Conservation (phyloP, 768 basidiomycete genomes). For the Phanerodontia chrysosporium region DNA sequence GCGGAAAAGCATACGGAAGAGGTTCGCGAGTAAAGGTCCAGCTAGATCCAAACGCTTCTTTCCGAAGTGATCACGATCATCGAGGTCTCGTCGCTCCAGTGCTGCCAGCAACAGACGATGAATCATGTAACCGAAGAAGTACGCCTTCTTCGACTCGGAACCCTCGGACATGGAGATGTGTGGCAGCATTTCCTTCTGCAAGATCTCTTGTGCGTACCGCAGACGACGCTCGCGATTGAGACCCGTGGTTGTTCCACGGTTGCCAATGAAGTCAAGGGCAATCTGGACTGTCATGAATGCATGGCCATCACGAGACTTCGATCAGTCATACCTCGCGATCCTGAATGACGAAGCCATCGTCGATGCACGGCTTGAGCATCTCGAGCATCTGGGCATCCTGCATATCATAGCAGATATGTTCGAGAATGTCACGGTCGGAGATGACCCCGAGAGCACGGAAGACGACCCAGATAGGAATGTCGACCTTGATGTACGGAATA, state of each 20-base stretch:
- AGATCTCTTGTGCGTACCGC: slow-evolving; percentile 93
- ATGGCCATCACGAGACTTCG: background rate
- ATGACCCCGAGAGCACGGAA: slow-evolving; percentile 97
- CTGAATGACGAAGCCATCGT: slow-evolving; percentile 97
- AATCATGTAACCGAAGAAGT: slow-evolving; percentile 99
- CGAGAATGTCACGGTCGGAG: slow-evolving; percentile 94
- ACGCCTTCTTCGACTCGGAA: slow-evolving; percentile 96
- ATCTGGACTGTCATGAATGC: slow-evolving; percentile 27
- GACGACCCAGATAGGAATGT: slow-evolving; percentile 98
- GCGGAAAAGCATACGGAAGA: slow-evolving; percentile 97
- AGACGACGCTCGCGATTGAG: slow-evolving; percentile 90
- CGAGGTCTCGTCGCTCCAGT: slow-evolving; percentile 89
- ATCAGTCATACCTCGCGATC: slow-evolving; percentile 72
- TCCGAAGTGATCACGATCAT: slow-evolving; percentile 99
- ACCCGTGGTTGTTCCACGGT: slow-evolving; percentile 93
- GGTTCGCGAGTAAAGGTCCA: slow-evolving; percentile 90
- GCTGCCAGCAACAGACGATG: slow-evolving; percentile 93
- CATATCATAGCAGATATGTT: slow-evolving; percentile 98
- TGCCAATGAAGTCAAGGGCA: slow-evolving; percentile 96
- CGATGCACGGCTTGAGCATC: slow-evolving; percentile 97
- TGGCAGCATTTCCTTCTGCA: slow-evolving; percentile 98
- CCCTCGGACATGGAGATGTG: slow-evolving; percentile 96
- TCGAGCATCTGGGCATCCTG: slow-evolving; percentile 95
- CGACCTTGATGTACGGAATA: slow-evolving; percentile 96
- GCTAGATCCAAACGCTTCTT: slow-evolving; percentile 97